Base-by-base conservation (phyloP, 768 basidiomycete species). In the Lentinula aciculospora region DNA sequence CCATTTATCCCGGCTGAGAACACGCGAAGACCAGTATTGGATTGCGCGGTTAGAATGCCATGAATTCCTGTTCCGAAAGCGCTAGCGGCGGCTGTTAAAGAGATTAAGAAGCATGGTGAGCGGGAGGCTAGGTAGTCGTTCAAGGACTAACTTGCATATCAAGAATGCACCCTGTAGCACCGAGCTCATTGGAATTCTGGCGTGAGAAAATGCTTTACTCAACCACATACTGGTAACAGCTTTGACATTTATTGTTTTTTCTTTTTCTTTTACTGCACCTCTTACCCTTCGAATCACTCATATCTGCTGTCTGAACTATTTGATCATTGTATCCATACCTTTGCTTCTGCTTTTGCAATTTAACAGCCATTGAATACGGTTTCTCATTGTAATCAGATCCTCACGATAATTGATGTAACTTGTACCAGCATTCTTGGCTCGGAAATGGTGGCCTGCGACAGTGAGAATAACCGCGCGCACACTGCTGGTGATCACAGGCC, bases 111-210 rank as follows among this genome's bases (percentile, higher is more conserved):
- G 60, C 37, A 63, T 39, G 58, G 55, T 62, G 58, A 27, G 42
- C 44, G 31, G 60, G 62, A 25, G 27, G 25, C 49, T 57, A 34
- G 53, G 31, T 15, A 34, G 55, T 48, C 36, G 58, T 46, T 59
- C 63, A 73, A 74, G 76, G 71, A 87, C 85, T 83, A 83, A 90
- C 89, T 87, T 80, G 88, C 89, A 91, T 85, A 86, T 83, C 72
- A 80, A 69, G 60, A 81, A 65, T 27, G 86, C 82, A 57, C 86
- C 85, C 57, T 79, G 73, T 28, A 77, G 74, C 45, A 90, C 74
- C 42, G 55, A 47, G 46, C 44, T 57, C 54, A 56, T 56, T 28
- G 32, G 45, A 56, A 36, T 32, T 19, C 29, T 17, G 4, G 36
- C 31, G 51, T 39, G 23, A 39, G 51, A 32, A 36, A 50, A 12